Evolutionary conservation across 495 filamentous ascomycete species (phyloP).

Genomic region (Penicillium pancosmium): DNA sequence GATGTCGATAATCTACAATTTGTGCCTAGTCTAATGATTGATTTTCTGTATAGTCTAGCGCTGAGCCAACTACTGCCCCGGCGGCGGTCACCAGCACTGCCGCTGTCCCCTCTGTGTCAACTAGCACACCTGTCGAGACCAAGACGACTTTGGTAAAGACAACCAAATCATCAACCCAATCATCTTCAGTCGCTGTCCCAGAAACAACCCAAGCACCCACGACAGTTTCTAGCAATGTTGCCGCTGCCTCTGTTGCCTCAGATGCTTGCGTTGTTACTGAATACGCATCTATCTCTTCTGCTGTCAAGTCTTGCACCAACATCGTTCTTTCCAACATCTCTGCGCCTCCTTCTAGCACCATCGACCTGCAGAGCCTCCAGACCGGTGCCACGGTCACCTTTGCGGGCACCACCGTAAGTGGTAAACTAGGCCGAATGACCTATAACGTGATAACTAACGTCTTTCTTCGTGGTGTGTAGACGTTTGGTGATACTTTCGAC

Average conservation of each 20-base stretch:
- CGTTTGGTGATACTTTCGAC: slow-evolving; percentile 42
- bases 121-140: slow-evolving; percentile 14
- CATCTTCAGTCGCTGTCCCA: slow-evolving; percentile 3
- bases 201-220: slow-evolving; percentile 13
- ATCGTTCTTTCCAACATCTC: slow-evolving; percentile 41
- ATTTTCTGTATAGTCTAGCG: background rate
- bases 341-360: slow-evolving; percentile 37
- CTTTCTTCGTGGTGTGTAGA: slow-evolving; percentile 18
- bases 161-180: slow-evolving; percentile 9
- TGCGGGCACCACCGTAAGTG: slow-evolving; percentile 32
- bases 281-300: slow-evolving; percentile 45
- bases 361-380: slow-evolving; percentile 38
- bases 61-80: background rate
- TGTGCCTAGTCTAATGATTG: too few relatives aligned
- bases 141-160: slow-evolving; percentile 18
- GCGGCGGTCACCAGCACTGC: slow-evolving; percentile 8
- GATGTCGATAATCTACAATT: background rate
- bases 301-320: slow-evolving; percentile 44
- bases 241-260: slow-evolving; percentile 18
- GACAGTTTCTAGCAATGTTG: slow-evolving; percentile 9
- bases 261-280: slow-evolving; percentile 45
- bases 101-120: slow-evolving; percentile 9
- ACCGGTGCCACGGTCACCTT: slow-evolving; percentile 46
- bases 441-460: background rate
- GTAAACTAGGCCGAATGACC: background rate